Base-by-base conservation (phyloP, 371 early-diverging fungal genomes). In the Lichtheimia hyalospora region DNA sequence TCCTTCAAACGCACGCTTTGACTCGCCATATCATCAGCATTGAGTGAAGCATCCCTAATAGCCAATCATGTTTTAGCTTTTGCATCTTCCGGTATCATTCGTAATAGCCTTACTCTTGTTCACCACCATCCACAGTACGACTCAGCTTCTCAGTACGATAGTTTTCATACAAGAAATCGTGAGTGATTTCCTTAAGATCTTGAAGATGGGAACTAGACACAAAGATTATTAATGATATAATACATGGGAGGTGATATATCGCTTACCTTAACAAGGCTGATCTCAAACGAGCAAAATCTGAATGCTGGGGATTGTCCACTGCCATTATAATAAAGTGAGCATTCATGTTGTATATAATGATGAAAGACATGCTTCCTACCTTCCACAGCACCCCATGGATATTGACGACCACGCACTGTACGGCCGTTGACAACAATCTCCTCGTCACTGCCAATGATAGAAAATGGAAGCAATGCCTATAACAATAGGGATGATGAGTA, bases 381-480 rank as follows among this genome's bases (percentile, higher is more conserved):
- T 77, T 98, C 97, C 34, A 99, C 96, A 55, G 95, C 86, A 67
- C 99, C 99, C 99, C 99, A 99, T n/a, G 97, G 97, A 73, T 99
- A 99, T 68, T 90, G 94, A 54, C 99, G 88, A 56, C 96, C 99
- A 49, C 99, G 89, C 27, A 97, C 88, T 20, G 72, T 64, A 52
- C 84, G 83, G 39, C 87, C 89, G 51, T 91, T 92, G 21, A 92
- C 81, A 13, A 77, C 79, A 49, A 95, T 89, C 55, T 93, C 95
- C 61, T 97, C 96, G 52, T 98, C 96, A 67, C 92, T 89, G 15
- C 99, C 99, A 55, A 99, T 92, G 16, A 99, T 88, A 3, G 99
- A 90, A 71, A 99, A 98, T 13, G 99, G 99, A 49, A 97, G 79
- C 53, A 97, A 84, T 3, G 86, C 69, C 91, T 91, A 66, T 3